A percentile compares a stretch with the other conserved stretches of the same genome.
Conservation (phyloP, 257 asterid genomes). For the Lithospermum erythrorhizon region DNA sequence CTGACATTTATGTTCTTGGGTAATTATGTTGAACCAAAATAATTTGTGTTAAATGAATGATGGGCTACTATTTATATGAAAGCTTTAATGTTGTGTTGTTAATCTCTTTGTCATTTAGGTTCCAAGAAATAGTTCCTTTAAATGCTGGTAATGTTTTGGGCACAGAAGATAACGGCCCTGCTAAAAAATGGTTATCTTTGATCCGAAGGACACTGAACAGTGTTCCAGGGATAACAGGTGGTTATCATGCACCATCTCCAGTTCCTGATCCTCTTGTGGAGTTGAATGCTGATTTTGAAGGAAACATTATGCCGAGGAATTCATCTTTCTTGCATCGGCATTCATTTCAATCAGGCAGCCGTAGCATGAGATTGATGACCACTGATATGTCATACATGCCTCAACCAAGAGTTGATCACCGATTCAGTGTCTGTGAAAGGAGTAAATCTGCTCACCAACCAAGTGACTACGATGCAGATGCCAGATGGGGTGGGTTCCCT, state of each 20-base stretch:
- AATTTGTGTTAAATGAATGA: background rate
- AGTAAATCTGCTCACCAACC: conserved; percentile 40
- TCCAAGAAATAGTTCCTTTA: conserved; percentile 97
- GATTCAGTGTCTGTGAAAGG: conserved; percentile 78
- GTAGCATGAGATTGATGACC: conserved; percentile 67
- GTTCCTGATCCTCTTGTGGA: conserved; percentile 69
- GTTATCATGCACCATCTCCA: conserved; percentile 61
- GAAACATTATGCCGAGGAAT: conserved; percentile 31
- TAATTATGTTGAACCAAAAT: conserved; percentile 23
- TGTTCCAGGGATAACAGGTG: conserved; percentile 54
- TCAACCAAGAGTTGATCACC: conserved; percentile 59
- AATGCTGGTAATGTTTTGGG: conserved; percentile 98
- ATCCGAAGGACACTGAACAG: conserved; percentile 61
- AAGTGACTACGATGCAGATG: conserved; percentile 46
- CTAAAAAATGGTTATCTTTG: conserved; percentile 77
- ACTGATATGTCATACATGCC: conserved; percentile 34
- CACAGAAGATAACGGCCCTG: conserved; percentile 95
- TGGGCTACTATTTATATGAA: background rate
- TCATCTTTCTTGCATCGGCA: conserved; percentile 57
- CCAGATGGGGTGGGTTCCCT: conserved; percentile 45
- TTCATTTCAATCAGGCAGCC: conserved; percentile 62
- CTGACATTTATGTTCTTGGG: conserved; percentile 97
- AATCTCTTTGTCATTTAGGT: conserved; percentile 32
- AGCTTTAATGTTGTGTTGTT: background rate
- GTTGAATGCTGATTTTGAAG: conserved; percentile 80